Base-by-base conservation (phyloP, 208 protist species). In the Acanthamoeba divionensis region DNA sequence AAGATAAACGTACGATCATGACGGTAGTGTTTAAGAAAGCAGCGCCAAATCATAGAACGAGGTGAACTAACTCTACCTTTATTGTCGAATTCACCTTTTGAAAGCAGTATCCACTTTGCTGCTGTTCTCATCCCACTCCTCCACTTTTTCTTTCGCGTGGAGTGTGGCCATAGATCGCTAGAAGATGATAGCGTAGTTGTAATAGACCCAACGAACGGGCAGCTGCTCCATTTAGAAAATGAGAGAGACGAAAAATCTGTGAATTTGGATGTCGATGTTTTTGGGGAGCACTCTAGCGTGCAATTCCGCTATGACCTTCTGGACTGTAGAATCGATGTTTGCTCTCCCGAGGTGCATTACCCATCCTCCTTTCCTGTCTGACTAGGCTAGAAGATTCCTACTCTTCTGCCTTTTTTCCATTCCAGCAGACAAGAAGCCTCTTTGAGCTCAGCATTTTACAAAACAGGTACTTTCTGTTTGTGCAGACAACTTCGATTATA, bases 401-500 rank as follows among this genome's bases (percentile, higher is more conserved):
- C 18, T 21, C 13, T 75, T 13, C 18, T 67, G n/a, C 6, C 50
- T 67, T 13, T 71, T 15, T 63, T n/a, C n/a, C n/a, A n/a, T n/a
- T n/a, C n/a, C n/a, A n/a, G n/a, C n/a, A n/a, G 24, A 62, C 73
- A 87, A n/a, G 15, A 88, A 88, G 10, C 12, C 18, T 87, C 73
- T 54, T 24, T 73, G n/a, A 0, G 15, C n/a, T 18, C 57, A 36
- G 21, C 15, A 85, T 82, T 18, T 26, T 0, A 33, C 80, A 10
- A 15, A 55, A 48, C 6, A 93, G 89, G 91, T 95, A 18, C 92
- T 95, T 13, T 69, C 71, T 41, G 89, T 96, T n/a, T 95, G 96
- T 57, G 89, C 73, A 15, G 95, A 97, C 90, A 96, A 97, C 66
- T 97, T 97, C 80, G 95, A 97, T 71, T 96, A 93, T 60, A 26